Conservation (phyloP, 768 basidiomycete species). For the Clitopilus passeckerianus region DNA sequence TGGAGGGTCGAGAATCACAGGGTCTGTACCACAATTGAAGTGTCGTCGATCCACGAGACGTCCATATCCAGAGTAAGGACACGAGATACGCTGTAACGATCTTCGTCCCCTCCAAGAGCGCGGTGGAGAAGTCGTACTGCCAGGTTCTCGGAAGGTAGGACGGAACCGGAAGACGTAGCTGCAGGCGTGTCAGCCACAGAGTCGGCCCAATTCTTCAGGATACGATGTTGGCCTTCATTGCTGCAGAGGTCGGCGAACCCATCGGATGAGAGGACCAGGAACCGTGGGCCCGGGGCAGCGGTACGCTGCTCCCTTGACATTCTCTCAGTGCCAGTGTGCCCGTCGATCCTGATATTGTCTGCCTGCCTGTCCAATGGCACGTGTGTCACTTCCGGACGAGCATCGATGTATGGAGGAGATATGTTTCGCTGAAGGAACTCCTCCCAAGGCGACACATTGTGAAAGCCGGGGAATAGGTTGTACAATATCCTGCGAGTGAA, state of each 20-base stretch:
- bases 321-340: background rate
- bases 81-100: constrained; percentile 46
- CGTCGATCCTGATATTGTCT: constrained; percentile 1
- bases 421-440: constrained; percentile 57
- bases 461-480: constrained; percentile 59
- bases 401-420: constrained; percentile 64
- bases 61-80: constrained; percentile 63
- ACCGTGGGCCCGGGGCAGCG: constrained; percentile 29
- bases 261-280: constrained; percentile 62
- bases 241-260: constrained; percentile 61
- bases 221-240: constrained; percentile 36
- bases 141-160: constrained; percentile 30
- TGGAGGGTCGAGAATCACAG: constrained; percentile 26
- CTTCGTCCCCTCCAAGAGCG: constrained; percentile 51
- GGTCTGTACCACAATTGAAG: constrained; percentile 59
- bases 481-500: constrained; percentile 65
- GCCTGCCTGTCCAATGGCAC: constrained; percentile 32
- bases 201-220: constrained; percentile 50
- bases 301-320: background rate
- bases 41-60: constrained; percentile 64
- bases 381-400: constrained; percentile 60
- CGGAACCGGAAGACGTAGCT: background rate
- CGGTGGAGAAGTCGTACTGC: constrained; percentile 54
- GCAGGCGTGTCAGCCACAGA: constrained; percentile 28
- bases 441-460: constrained; percentile 60